Evolutionary conservation across 352 stramenopile genomes (phyloP).

Genomic region (Phytophthora ramorum): DNA sequence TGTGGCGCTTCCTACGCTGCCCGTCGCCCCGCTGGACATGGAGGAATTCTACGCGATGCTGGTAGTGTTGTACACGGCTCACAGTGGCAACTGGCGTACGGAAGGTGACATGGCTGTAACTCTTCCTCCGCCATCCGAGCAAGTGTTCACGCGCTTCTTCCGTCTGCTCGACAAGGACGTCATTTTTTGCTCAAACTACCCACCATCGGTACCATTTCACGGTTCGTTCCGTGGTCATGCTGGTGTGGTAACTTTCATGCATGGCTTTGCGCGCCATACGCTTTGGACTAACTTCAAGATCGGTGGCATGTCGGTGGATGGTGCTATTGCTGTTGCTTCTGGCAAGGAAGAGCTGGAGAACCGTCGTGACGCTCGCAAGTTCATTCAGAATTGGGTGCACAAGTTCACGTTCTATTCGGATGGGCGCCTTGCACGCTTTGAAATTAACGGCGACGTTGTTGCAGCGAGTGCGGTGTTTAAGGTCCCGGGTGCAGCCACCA

Average conservation of each 20-base stretch:
- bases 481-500: conserved; percentile 82
- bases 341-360: conserved; percentile 90
- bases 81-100: conserved; percentile 82
- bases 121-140: conserved; percentile 81
- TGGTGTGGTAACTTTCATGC: conserved; percentile 80
- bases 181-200: conserved; percentile 91
- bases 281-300: conserved; percentile 91
- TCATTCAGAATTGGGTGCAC: conserved; percentile 92
- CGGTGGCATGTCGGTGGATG: conserved; percentile 81
- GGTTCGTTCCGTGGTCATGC: conserved; percentile 78
- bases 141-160: conserved; percentile 91
- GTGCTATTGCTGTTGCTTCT: conserved; percentile 81
- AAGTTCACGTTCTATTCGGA: conserved; percentile 91
- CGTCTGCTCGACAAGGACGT: conserved; percentile 85
- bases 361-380: conserved; percentile 80
- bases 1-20: conserved; percentile 81
- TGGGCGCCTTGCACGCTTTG: conserved; percentile 82
- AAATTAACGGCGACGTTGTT: conserved; percentile 90
- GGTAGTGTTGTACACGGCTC: conserved; percentile 84
- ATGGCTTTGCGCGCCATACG: conserved; percentile 82
- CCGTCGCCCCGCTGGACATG: conserved; percentile 84
- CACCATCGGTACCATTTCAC: conserved; percentile 88
- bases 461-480: conserved; percentile 89
- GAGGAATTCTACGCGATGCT: conserved; percentile 92
- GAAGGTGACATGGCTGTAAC: conserved; percentile 91